Conservation (phyloP, 192 early-diverging fungal species). For the Phlyctochytrium arcticum region DNA sequence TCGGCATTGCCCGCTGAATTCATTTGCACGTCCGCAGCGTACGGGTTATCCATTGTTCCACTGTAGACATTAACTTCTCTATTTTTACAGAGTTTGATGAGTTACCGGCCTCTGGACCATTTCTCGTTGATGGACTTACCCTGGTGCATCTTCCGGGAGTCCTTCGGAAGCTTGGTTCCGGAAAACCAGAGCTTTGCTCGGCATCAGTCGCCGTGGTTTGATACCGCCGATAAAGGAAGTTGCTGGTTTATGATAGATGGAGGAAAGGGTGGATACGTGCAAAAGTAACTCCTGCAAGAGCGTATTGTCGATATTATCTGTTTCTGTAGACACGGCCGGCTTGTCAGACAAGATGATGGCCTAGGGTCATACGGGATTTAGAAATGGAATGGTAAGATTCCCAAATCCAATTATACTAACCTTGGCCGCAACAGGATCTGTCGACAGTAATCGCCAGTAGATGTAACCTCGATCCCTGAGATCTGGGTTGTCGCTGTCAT, state of each 20-base stretch:
- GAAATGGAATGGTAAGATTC: conserved; percentile 23
- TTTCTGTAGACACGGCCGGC: conserved; percentile 90
- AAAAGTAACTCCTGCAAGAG: conserved; percentile 85
- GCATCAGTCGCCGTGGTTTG: conserved; percentile 14
- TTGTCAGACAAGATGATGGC: conserved; percentile 89
- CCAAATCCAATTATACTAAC: no score
- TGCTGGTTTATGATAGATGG: conserved; percentile 90
- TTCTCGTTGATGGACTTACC: no score
- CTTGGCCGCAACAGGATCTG: conserved; percentile 88
- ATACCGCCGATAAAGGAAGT: conserved; percentile 73
- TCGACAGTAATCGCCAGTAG: conserved; percentile 95
- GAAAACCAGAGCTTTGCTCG: conserved; percentile 4
- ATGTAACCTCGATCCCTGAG: conserved; percentile 96
- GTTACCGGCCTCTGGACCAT: no score
- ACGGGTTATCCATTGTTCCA: conserved; percentile 19
- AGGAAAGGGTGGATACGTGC: conserved; percentile 81
- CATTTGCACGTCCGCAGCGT: conserved; percentile 2
- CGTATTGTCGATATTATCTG: conserved; percentile 80
- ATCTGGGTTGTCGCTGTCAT: conserved; percentile 95
- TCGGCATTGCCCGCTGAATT: conserved; percentile 38
- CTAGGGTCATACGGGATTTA: neutral
- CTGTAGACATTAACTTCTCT: conserved; percentile 31
- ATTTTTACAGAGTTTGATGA: no score
- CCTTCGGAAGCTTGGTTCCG: conserved; percentile 1
- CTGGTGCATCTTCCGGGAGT: conserved; percentile 19